Percentiles rank a stretch among this genome's conserved stretches.
Evolutionary conservation across 1,284 basidiomycete species (phyloP).

Genomic region (Kwoniella shivajii): DNA sequence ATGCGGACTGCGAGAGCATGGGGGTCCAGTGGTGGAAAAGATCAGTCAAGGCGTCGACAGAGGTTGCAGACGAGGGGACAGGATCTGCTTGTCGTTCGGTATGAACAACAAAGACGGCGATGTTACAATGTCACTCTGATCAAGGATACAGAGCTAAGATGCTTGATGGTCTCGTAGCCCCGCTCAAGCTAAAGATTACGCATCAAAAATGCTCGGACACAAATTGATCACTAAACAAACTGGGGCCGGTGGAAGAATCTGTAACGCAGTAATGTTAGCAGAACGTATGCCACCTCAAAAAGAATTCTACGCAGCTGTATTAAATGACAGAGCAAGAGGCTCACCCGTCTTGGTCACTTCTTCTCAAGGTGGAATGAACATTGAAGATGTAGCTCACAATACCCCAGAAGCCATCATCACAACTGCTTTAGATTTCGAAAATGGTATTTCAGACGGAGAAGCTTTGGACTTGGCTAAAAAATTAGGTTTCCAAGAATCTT

Average conservation of each 20-base stretch:
- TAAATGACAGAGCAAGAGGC: conserved; percentile 90
- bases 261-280: conserved; percentile 98
- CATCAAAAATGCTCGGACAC: conserved; percentile 90
- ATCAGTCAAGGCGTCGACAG: no score
- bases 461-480: conserved; percentile 82
- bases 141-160: no score
- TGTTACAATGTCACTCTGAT: no score
- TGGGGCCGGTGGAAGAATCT: conserved; percentile 85
- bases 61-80: background rate
- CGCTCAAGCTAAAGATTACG: conserved; percentile 83
- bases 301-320: conserved; percentile 97
- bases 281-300: conserved; percentile 91
- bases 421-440: conserved; percentile 85
- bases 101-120: no score
- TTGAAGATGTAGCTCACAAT: conserved; percentile 99
- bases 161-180: conserved; percentile 65
- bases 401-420: conserved; percentile 96
- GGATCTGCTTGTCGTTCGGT: background rate
- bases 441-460: conserved; percentile 73
- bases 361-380: conserved; percentile 94
- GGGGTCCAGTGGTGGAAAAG: background rate
- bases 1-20: background rate
- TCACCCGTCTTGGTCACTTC: conserved; percentile 94
- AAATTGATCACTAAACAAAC: conserved; percentile 99
- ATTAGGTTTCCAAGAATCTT: conserved; percentile 81